Evolutionary conservation across 2,329 filamentous ascomycete genomes (phyloP), one percentile per base, ranked within the genome.

Genomic region (Monilinia laxa): DNA sequence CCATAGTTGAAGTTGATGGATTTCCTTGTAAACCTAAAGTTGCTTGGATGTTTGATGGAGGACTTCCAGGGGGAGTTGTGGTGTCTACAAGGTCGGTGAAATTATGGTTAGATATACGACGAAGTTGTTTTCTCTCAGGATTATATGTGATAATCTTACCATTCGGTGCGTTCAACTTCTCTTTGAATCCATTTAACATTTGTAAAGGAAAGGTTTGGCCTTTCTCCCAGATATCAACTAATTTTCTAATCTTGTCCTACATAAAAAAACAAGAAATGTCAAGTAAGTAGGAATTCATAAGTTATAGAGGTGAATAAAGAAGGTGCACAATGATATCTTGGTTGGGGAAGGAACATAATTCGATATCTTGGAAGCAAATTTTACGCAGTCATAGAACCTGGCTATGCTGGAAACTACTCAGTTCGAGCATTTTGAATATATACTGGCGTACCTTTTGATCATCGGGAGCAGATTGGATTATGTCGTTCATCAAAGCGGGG

Each of bases 191-290:
- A 70, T 84, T 83, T 73, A 99, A 86, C 87, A 97, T 89, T 64
- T 88, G 79, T 53, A 84, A 78, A 35, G 95, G 93, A 78, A 99
- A 98, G 28, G 93, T 98, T 77, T 90, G 89, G 71, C 92, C 92
- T 76, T 95, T 95, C 78, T 97, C 93, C 95, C 95, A 99, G 73
- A 99, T 99, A 77, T 97, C 93, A 80, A 98, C 83, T 73, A 99
- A 86, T 79, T 98, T 98, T 77, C 85, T 89, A 79, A 98, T 94
- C 82, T 97, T 98, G 78, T 96, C 92, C 91, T 95, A 90, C 82
- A 88, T 77, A 72, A 88, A 88, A 77, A 72, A 77, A 71, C 76
- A 76, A 77, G 73, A 68, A 68, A 67, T 38, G 57, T 62, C 79
- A 80, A 76, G 82, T 85, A 81, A 85, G 82, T 81, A 71, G 75